These are phyloP conservation scores for Neurospora sp. DNA, from an alignment of 2,329 filamentous ascomycete genomes.

Conservation along the genomic window DNA sequence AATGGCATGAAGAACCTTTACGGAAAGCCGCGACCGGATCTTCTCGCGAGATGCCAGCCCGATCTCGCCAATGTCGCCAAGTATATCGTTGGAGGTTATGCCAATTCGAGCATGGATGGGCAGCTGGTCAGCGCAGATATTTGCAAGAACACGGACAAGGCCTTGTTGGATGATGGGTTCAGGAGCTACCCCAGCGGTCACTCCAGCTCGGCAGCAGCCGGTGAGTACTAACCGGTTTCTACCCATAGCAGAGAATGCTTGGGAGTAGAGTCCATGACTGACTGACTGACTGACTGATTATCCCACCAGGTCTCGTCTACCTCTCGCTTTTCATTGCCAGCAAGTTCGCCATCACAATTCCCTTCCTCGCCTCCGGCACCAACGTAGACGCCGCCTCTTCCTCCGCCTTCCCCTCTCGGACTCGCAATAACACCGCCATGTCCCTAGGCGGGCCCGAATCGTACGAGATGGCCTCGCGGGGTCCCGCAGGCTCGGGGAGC, in stretches of 20 bases:
- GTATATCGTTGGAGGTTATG: slow-evolving; percentile 55
- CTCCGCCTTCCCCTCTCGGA: slow-evolving; percentile 69
- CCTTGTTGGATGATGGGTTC: slow-evolving; percentile 69
- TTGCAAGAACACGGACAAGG: slow-evolving; percentile 55
- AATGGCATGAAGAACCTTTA: slow-evolving; percentile 75
- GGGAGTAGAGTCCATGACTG: neutral
- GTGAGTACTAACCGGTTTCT: slow-evolving; percentile 44
- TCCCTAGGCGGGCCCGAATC: slow-evolving; percentile 26
- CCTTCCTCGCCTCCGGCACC: slow-evolving; percentile 49
- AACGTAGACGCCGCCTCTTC: slow-evolving; percentile 36
- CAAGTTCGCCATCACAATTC: slow-evolving; percentile 67
- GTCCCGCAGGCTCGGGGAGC: slow-evolving; percentile 13
- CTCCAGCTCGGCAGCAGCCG: slow-evolving; percentile 29
- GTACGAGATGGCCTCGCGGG: slow-evolving; percentile 20
- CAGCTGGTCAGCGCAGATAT: slow-evolving; percentile 68
- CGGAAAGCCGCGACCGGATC: slow-evolving; percentile 66
- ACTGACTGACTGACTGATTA: neutral
- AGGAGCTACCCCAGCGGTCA: slow-evolving; percentile 75
- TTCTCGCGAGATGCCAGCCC: slow-evolving; percentile 70
- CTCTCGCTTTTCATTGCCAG: slow-evolving; percentile 78
- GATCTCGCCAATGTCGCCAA: slow-evolving; percentile 54
- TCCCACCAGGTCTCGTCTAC: slow-evolving; percentile 71
- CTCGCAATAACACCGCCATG: slow-evolving; percentile 34
- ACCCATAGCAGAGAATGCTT: neutral
- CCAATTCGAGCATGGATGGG: slow-evolving; percentile 42